Evolutionary conservation across 2,329 filamentous ascomycete species (phyloP), one percentile per base, ranked within the genome.

Genomic region (Zymoseptoria tritici): DNA sequence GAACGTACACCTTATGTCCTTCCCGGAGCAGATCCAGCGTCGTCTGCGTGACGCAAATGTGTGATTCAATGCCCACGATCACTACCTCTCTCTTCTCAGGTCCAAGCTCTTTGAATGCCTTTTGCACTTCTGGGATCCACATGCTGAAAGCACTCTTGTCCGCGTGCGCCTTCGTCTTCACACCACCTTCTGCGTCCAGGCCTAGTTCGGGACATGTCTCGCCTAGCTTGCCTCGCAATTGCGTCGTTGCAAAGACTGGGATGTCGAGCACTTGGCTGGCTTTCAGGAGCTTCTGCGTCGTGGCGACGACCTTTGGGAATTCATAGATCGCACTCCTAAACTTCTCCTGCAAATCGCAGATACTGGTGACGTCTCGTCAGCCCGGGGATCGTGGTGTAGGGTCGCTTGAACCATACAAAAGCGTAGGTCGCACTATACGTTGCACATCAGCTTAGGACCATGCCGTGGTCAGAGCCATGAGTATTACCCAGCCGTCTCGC

Each of bases 111-210:
- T 74, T 66, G 57, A 80, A 74, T 11, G 73, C 75, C 4, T 76
- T 67, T 24, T 80, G 77, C 51, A 96, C 78, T 49, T 86, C 80
- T 0, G 90, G 88, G 1, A 88, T 85, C 73, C 85, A 82, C 92
- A 97, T 97, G 71, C 86, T 90, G 80, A 97, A 97, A 55, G 83
- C 81, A 4, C 90, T 93, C 78, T 97, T 97, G 80, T 97, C 93
- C 67, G 84, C 78, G 69, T 89, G 80, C 31, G 80, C 79, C 52
- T 80, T 71, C 1, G 84, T 82, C 49, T 76, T 70, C 59, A 79
- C 69, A 57, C 87, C 79, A 52, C 81, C 75, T 4, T 78, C 70
- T 61, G 69, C 69, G 64, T 82, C 78, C 2, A 81, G 72, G 16
- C 80, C 75, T 21, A 97, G 83, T 71, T 94, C 86, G 3, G 85